Evolutionary conservation across 2,329 filamentous ascomycete genomes (phyloP), one percentile per base, ranked within the genome.

Genomic region (Calonectria honghensis): DNA sequence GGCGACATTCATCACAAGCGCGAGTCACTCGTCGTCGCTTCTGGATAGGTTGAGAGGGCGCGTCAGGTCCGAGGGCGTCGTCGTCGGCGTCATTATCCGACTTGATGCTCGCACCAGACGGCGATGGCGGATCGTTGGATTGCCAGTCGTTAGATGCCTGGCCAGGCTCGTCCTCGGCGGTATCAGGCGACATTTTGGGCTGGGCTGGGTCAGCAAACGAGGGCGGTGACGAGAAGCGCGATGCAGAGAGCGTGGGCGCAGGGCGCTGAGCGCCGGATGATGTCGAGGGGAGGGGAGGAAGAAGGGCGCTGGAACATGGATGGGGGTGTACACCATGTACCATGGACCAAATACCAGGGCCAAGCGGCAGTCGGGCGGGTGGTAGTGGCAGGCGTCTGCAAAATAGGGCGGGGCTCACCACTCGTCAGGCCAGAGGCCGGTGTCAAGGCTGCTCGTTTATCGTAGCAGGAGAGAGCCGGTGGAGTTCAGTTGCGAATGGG

Each of bases 1-100:
- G 90, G 72, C 94, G 91, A 83, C 94, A 96, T 84, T 96, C 94
- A 80, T 96, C 94, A 85, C 94, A 96, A 51, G 94, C 94, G 80
- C 95, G 90, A 27, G 94, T 96, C 57, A 96, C 94, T 82, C 95
- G 90, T 70, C 94, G 90, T 75, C 94, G 90, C 83, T 96, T 96
- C 82, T 96, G 94, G 73, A 94, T 88, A 18, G 93, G 94, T 78
- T 88, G 85, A 50, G 85, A 86, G n/a, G 87, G 82, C 20, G 83
- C 83, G 68, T 86, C 85, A 45, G 80, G 76, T 50, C 78, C 78
- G 32, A 82, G 79, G 77, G 32, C 35, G 35, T 85, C 85, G 73
- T 87, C 85, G 75, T 87, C 84, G 51, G 74, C 79, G 70, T 87
- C 86, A 72, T 84, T 82, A 74, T 86, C 83, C 79, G 88, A 86